These are phyloP conservation scores for Domatiomyces catenatus DNA, from an alignment of 2,329 filamentous ascomycete species.

Conservation along the genomic window DNA sequence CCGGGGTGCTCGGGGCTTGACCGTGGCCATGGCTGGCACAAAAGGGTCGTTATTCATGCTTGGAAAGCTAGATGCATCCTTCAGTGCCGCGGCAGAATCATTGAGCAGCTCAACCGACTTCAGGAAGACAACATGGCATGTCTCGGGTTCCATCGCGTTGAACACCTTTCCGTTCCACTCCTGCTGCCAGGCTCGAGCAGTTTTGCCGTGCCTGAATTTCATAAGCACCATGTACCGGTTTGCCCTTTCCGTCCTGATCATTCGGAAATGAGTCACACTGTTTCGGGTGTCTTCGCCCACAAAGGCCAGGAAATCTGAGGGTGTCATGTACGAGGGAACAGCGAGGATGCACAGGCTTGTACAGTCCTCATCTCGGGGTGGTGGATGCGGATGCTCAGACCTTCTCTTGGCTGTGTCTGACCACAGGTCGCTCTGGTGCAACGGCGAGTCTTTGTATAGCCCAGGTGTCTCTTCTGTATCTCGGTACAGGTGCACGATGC, in stretches of 20 bases:
- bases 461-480: slow-evolving; percentile 60
- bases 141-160: slow-evolving; percentile 85
- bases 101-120: slow-evolving; percentile 77
- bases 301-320: slow-evolving; percentile 79
- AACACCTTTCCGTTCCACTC: slow-evolving; percentile 90
- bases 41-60: slow-evolving; percentile 51
- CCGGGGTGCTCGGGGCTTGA: slow-evolving; percentile 51
- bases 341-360: slow-evolving; percentile 86
- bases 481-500: slow-evolving; percentile 83
- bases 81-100: slow-evolving; percentile 25
- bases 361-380: slow-evolving; percentile 45
- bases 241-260: slow-evolving; percentile 76
- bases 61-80: slow-evolving; percentile 37
- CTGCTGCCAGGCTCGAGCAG: slow-evolving; percentile 63
- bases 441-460: slow-evolving; percentile 36
- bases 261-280: slow-evolving; percentile 80
- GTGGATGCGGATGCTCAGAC: slow-evolving; percentile 8
- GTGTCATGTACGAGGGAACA: slow-evolving; percentile 84
- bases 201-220: slow-evolving; percentile 67
- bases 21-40: slow-evolving; percentile 37
- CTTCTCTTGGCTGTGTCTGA: slow-evolving; percentile 2
- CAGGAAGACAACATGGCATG: slow-evolving; percentile 88
- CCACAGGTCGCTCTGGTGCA: slow-evolving; percentile 13
- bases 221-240: slow-evolving; percentile 92
- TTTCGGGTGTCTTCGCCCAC: slow-evolving; percentile 75